Percentiles rank a stretch among this genome's conserved stretches.
phyloP scores from a whole-genome alignment of 306 rosid species.

The Dalbergia oliveri region DNA sequence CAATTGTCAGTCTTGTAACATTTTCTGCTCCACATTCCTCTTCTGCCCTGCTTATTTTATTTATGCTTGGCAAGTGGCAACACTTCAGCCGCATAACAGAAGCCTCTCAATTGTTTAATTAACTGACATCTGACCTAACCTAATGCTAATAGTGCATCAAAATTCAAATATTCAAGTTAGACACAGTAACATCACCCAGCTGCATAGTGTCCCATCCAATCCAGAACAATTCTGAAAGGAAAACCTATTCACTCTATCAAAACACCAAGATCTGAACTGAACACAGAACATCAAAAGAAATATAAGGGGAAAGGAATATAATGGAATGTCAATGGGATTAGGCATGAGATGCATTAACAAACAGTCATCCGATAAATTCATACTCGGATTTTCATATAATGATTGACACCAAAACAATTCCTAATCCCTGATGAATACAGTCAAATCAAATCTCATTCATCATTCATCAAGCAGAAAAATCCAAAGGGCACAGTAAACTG shows the following conservation, averaged over 20 bases:
- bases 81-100: slow-evolving; percentile 36
- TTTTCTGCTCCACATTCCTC: slow-evolving; percentile 3
- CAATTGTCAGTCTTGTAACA: neutral
- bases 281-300: neutral
- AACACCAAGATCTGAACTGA: slow-evolving; percentile 1
- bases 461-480: slow-evolving; percentile 35
- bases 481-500: slow-evolving; percentile 34
- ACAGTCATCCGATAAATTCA: neutral
- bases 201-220: slow-evolving; percentile 16
- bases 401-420: slow-evolving; percentile 19
- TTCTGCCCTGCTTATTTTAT: slow-evolving; percentile 20
- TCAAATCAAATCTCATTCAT: slow-evolving; percentile 32
- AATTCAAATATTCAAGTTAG: slow-evolving; percentile 22
- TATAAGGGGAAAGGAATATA: neutral
- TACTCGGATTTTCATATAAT: slow-evolving; percentile 30
- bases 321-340: slow-evolving; percentile 1
- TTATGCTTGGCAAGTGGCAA: slow-evolving; percentile 9
- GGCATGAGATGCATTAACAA: slow-evolving; percentile 17
- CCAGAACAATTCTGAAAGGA: slow-evolving; percentile 17
- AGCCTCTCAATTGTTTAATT: neutral
- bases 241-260: slow-evolving; percentile 12
- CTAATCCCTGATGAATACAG: neutral
- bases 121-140: slow-evolving; percentile 25
- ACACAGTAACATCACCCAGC: slow-evolving; percentile 19
- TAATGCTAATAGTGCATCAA: neutral